These are phyloP conservation scores for Pseudogymnoascus sp. DNA, from an alignment of 2,329 filamentous ascomycete genomes.

Conservation along the genomic window DNA sequence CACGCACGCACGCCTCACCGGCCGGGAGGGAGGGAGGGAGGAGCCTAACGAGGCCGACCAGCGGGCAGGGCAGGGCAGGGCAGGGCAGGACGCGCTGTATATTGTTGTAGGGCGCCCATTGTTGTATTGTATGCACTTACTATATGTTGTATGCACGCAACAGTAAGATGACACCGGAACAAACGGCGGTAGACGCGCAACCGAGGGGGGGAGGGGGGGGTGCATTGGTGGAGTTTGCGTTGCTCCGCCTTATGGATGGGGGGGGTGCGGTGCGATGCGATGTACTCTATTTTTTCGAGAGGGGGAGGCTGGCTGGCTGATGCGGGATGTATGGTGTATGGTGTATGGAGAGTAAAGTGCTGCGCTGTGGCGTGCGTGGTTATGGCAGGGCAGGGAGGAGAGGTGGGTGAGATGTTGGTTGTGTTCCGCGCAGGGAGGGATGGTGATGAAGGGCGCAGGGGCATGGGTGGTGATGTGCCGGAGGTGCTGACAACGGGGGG, in stretches of 20 bases:
- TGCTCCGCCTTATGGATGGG: background rate
- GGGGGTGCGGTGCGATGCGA: too few species aligned
- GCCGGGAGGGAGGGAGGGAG: background rate
- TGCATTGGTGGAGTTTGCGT: background rate
- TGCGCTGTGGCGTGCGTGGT: background rate
- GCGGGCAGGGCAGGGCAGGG: too few species aligned
- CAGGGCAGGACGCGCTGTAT: too few species aligned
- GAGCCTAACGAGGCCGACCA: too few species aligned
- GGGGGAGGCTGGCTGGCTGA: background rate
- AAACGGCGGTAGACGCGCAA: background rate
- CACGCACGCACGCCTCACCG: too few species aligned
- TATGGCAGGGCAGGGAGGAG: too few species aligned
- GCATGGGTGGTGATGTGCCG: background rate
- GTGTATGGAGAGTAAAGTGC: too few species aligned
- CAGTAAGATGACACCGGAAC: background rate
- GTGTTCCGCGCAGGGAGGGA: background rate
- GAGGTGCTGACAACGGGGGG: background rate
- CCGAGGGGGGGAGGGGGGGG: too few species aligned
- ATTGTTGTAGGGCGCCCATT: too few species aligned
- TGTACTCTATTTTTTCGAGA: background rate
- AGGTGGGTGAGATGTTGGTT: background rate
- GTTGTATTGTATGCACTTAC: too few species aligned
- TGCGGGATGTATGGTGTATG: background rate
- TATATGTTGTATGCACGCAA: too few species aligned
- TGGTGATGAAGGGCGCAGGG: background rate